Evolutionary conservation across 1,139 yeast species (phyloP).

Genomic region (Geotrichum phurueaensis): DNA sequence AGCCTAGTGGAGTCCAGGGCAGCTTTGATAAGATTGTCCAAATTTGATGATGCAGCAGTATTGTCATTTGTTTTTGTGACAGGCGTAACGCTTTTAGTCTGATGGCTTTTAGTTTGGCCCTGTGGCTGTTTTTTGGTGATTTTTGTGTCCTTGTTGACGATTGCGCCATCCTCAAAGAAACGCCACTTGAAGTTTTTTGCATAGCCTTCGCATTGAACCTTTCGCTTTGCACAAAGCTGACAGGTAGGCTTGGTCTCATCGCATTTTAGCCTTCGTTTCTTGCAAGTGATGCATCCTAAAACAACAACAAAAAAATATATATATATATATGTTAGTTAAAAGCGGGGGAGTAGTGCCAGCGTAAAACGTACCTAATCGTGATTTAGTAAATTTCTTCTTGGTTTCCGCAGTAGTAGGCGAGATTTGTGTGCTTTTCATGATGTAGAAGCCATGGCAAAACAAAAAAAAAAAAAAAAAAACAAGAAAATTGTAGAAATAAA

Average conservation of each 20-base stretch:
- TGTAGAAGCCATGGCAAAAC: neutral
- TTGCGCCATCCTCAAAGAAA: conserved; percentile 37
- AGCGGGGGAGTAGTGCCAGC: neutral
- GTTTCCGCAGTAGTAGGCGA: neutral
- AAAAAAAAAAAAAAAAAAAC: neutral
- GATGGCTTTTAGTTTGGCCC: neutral
- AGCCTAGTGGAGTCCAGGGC: conserved; percentile 10
- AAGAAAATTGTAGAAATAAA: neutral
- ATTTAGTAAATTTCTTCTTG: conserved; percentile 13
- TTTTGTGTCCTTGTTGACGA: conserved; percentile 25
- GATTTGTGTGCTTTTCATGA: neutral
- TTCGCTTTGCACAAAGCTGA: conserved; percentile 39
- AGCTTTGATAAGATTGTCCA: conserved; percentile 9
- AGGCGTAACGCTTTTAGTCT: neutral
- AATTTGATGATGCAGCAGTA: neutral
- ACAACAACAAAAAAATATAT: neutral
- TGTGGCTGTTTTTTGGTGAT: neutral
- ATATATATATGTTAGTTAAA: neutral
- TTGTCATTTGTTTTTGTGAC: neutral
- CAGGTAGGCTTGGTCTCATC: conserved; percentile 54
- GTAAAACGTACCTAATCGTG: conserved; percentile 12
- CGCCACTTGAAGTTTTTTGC: conserved; percentile 61
- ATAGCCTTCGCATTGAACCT: conserved; percentile 55
- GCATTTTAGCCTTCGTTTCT: conserved; percentile 51
- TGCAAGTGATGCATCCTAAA: conserved; percentile 51